These are phyloP conservation scores for Candida boleticola DNA, from an alignment of 805 yeast species.

Conservation along the genomic window DNA sequence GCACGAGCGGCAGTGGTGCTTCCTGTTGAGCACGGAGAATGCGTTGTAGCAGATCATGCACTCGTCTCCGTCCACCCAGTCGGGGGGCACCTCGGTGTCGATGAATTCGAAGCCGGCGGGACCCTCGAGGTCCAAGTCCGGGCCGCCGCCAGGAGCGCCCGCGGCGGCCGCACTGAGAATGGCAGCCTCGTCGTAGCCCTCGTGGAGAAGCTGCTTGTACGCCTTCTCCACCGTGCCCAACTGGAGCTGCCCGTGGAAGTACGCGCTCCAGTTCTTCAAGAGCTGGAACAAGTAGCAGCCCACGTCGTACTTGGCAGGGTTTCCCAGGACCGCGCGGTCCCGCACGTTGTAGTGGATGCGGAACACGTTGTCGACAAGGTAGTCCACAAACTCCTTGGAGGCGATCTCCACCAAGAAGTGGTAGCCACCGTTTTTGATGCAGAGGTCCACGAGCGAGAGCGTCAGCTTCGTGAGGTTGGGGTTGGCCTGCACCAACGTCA, in stretches of 20 bases:
- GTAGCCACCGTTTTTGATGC: conserved; percentile 89
- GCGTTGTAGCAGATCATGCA: conserved; percentile 89
- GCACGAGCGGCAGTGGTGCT: conserved; percentile 96
- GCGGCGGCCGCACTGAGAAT: background rate
- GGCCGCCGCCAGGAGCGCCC: conserved; percentile 21
- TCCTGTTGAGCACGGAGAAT: conserved; percentile 80
- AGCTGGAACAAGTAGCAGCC: conserved; percentile 58
- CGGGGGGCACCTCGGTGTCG: conserved; percentile 92
- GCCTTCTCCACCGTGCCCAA: conserved; percentile 61
- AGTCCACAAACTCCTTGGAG: conserved; percentile 82
- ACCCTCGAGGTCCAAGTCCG: conserved; percentile 38
- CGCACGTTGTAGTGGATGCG: conserved; percentile 36
- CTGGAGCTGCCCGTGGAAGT: conserved; percentile 67
- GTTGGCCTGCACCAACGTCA: conserved; percentile 56
- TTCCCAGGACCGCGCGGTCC: conserved; percentile 16
- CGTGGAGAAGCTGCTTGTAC: conserved; percentile 56
- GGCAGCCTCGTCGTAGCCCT: conserved; percentile 42
- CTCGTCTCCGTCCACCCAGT: conserved; percentile 93
- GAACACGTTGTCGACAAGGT: conserved; percentile 51
- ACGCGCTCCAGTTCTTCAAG: conserved; percentile 74
- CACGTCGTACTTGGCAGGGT: conserved; percentile 38
- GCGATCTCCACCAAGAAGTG: conserved; percentile 80
- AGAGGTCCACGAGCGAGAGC: conserved; percentile 75
- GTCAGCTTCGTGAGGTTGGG: conserved; percentile 80
- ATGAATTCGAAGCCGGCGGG: conserved; percentile 46